Conservation (phyloP, 148 eudicot genomes). For the Fagopyrum esculentum region DNA sequence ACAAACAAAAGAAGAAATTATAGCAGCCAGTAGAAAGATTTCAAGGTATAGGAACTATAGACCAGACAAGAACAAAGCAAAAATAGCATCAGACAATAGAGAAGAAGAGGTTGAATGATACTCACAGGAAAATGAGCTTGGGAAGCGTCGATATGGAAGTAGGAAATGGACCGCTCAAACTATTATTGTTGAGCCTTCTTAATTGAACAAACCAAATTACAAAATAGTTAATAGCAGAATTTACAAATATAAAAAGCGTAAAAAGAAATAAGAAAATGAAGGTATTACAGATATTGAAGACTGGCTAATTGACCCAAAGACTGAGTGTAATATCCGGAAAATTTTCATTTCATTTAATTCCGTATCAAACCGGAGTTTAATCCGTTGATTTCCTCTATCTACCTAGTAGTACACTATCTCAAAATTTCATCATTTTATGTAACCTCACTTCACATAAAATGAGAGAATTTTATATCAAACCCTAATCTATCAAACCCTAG, state of each 20-base stretch:
- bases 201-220: slow-evolving; percentile 20
- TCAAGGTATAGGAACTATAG: not conserved
- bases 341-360: no score
- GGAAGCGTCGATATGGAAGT: slow-evolving; percentile 56
- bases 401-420: no score
- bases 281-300: slow-evolving; percentile 28
- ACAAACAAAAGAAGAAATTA: slow-evolving; percentile 6
- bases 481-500: no score
- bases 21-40: not conserved
- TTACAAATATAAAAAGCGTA: not conserved
- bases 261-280: not conserved
- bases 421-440: no score
- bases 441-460: no score
- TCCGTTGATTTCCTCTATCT: no score
- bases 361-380: no score
- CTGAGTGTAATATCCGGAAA: not conserved
- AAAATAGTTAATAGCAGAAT: not conserved
- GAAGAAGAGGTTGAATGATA: slow-evolving; percentile 17
- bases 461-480: no score
- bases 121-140: slow-evolving; percentile 95
- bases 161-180: slow-evolving; percentile 73
- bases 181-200: slow-evolving; percentile 92
- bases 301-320: slow-evolving; percentile 45
- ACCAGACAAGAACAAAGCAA: slow-evolving; percentile 16
- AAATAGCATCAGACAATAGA: not conserved